Percentiles rank a stretch among this genome's conserved stretches.
Conservation (phyloP, 805 yeast genomes). For the Ogataea polymorpha region DNA sequence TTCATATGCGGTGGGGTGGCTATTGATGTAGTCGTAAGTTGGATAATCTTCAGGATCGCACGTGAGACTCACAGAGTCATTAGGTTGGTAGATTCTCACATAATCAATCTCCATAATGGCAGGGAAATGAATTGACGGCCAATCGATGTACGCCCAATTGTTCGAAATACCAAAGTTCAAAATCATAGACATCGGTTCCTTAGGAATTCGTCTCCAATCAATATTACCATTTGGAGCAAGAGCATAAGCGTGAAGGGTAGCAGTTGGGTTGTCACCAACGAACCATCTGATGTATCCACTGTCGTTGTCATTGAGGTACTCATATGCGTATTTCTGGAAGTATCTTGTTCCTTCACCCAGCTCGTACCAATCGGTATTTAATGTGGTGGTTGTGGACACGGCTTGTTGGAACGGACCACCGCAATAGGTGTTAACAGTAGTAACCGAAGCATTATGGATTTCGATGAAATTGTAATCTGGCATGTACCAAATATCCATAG, state of each 20-base stretch:
- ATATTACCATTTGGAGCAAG: conserved; percentile 89
- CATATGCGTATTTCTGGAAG: conserved; percentile 76
- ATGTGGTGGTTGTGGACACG: conserved; percentile 73
- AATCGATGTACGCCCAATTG: conserved; percentile 92
- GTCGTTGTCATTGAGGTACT: conserved; percentile 67
- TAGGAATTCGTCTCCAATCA: conserved; percentile 74
- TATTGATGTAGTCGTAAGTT: conserved; percentile 75
- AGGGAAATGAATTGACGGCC: conserved; percentile 81
- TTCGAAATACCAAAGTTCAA: conserved; percentile 88
- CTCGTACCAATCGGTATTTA: conserved; percentile 83
- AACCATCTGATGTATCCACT: conserved; percentile 82
- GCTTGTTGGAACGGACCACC: conserved; percentile 97
- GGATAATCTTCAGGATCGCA: conserved; percentile 90
- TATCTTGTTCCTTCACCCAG: conserved; percentile 46
- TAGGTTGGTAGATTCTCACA: conserved; percentile 90
- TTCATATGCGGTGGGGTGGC: conserved; percentile 65
- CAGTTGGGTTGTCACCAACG: conserved; percentile 77
- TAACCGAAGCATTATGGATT: conserved; percentile 62
- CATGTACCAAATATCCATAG: conserved; percentile 89
- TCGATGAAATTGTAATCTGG: conserved; percentile 84
- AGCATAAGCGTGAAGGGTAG: conserved; percentile 69
- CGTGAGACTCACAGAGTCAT: conserved; percentile 53
- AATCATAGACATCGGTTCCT: conserved; percentile 91
- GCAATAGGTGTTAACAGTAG: conserved; percentile 80
- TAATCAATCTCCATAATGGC: conserved; percentile 72